These are phyloP conservation scores for Arachis hypogaea DNA, from an alignment of 306 rosid genomes.

Conservation along the genomic window DNA sequence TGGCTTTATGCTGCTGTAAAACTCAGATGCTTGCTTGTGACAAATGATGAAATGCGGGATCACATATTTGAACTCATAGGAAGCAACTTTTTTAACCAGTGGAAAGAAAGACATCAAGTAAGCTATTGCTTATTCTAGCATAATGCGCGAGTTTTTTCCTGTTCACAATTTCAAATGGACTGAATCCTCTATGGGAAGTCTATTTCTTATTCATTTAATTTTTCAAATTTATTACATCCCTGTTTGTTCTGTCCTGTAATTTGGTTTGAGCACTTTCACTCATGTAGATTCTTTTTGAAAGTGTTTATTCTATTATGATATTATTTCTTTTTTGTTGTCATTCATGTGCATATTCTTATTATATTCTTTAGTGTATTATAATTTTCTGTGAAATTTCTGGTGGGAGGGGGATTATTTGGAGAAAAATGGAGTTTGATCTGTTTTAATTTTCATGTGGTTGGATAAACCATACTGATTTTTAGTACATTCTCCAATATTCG, in stretches of 20 bases:
- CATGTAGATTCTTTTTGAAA: slow-evolving; percentile 22
- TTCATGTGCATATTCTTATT: neutral
- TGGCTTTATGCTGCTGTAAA: slow-evolving; percentile 92
- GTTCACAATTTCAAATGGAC: slow-evolving; percentile 6
- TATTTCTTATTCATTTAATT: neutral
- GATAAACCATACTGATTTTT: slow-evolving; percentile 15
- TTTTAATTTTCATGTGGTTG: slow-evolving; percentile 27
- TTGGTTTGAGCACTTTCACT: slow-evolving; percentile 10
- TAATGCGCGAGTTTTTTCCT: neutral
- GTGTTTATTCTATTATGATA: neutral
- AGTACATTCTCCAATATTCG: slow-evolving; percentile 2
- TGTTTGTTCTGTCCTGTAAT: neutral
- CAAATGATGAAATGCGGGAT: slow-evolving; percentile 97
- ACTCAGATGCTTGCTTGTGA: slow-evolving; percentile 79
- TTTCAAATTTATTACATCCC: slow-evolving; percentile 21
- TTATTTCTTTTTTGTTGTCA: neutral
- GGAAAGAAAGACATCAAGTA: slow-evolving; percentile 97
- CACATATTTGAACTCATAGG: slow-evolving; percentile 91
- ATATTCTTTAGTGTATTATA: slow-evolving; percentile 2
- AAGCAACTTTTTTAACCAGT: slow-evolving; percentile 75
- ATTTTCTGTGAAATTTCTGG: neutral
- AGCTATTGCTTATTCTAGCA: slow-evolving; percentile 32
- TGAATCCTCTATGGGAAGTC: neutral
- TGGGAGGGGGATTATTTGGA: neutral
- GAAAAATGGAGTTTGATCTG: slow-evolving; percentile 5